These are phyloP conservation scores for Penicillium paradoxum DNA, from an alignment of 495 filamentous ascomycete genomes.

Conservation along the genomic window DNA sequence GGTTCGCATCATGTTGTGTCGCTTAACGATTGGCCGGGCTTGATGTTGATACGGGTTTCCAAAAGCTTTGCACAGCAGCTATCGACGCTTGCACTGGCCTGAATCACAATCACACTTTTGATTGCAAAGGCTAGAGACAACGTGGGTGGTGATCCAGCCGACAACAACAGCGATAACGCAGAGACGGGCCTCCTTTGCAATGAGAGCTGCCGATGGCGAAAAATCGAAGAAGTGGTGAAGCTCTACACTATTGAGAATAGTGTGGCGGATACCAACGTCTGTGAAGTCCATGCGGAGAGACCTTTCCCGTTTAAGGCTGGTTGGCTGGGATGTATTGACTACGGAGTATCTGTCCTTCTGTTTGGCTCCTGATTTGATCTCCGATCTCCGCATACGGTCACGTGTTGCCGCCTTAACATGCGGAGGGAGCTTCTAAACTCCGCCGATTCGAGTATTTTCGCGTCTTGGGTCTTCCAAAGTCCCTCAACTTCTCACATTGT, in stretches of 20 bases:
- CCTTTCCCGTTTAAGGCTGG: background rate
- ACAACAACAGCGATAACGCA: slow-evolving; percentile 48
- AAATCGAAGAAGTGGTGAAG: slow-evolving; percentile 44
- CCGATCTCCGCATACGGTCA: slow-evolving; percentile 20
- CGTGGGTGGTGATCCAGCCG: slow-evolving; percentile 44
- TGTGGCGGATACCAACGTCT: slow-evolving; percentile 49
- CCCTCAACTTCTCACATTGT: slow-evolving; percentile 2
- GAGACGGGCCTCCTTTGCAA: slow-evolving; percentile 42
- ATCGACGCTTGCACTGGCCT: slow-evolving; percentile 5
- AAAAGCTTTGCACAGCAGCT: background rate
- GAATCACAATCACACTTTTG: slow-evolving; percentile 27
- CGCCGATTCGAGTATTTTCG: background rate
- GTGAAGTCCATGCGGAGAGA: slow-evolving; percentile 42
- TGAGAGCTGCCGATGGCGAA: slow-evolving; percentile 39
- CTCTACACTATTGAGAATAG: slow-evolving; percentile 41
- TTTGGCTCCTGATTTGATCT: slow-evolving; percentile 24
- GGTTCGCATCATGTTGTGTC: slow-evolving; percentile 37
- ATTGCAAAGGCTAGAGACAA: slow-evolving; percentile 40
- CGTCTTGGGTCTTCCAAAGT: slow-evolving; percentile 1
- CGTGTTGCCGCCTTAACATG: slow-evolving; percentile 3
- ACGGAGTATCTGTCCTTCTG: slow-evolving; percentile 26
- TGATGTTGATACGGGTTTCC: background rate
- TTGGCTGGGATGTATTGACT: slow-evolving; percentile 11
- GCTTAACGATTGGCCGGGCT: slow-evolving; percentile 9
- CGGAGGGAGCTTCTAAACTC: slow-evolving; percentile 10